Evolutionary conservation across 1,139 yeast species (phyloP), one percentile per base, ranked within the genome.

Genomic region (Taiozyma onychis): DNA sequence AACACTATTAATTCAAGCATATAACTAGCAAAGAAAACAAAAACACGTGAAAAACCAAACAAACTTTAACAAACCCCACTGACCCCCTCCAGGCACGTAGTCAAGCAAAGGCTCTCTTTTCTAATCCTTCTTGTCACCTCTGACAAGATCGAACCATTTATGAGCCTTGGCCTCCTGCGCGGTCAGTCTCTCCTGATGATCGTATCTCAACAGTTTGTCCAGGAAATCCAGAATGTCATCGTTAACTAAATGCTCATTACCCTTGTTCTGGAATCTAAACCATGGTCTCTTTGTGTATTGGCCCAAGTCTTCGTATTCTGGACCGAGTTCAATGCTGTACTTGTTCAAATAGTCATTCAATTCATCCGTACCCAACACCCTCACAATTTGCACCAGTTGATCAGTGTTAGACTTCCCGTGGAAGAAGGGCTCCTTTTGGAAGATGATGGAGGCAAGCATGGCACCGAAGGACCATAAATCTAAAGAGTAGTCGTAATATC

Each of bases 401-500:
- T 86, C 93, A 41, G 85, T 83, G 63, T 86, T 86, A 18, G 89
- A 82, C 54, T 83, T 84, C 9, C 95, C 95, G 55, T 86, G 80
- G 70, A 86, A 86, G 52, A 86, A 82, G 10, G 93, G 93, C 59
- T 86, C 95, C 60, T 79, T 82, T 59, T 82, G 83, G 69, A 86
- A 85, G 39, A 85, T 76, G 43, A 86, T 85, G 3, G 90, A 86
- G 1, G 91, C 93, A 48, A 86, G 66, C 78, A 85, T 86, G 54
- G 91, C 86, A 13, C 95, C 95, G 45, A 84, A 86, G 4, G 89
- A 83, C 95, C 95, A 86, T 51, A 86, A 70, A 67, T 86, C 95
- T 51, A 86, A 73, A 8, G 90, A 83, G 65, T 86, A 86, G 65
- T 86, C 93, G 64, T 86, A 86, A 61, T 81, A 85, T 64, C 83